phyloP scores from a whole-genome alignment of 371 early-diverging fungal genomes.

The Entomophthora muscae region DNA sequence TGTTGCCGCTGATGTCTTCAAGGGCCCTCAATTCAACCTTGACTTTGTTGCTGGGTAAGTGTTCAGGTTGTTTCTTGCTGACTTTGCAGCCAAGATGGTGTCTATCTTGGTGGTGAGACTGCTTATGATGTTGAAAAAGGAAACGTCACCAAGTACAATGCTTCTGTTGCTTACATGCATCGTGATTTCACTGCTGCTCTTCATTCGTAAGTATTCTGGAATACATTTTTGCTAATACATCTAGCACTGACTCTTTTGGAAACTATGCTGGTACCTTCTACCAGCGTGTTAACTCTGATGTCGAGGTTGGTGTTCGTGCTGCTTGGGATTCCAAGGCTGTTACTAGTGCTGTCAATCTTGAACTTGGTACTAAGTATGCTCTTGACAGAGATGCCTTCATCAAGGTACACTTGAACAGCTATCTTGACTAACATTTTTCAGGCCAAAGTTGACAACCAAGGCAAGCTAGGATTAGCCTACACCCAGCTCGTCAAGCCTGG shows the following conservation, averaged over 20 bases:
- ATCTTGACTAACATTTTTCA: background rate
- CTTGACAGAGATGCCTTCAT: conserved; percentile 78
- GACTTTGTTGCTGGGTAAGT: conserved; percentile 44
- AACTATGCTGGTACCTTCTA: conserved; percentile 81
- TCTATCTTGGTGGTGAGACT: conserved; percentile 80
- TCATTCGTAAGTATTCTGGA: conserved; percentile 55
- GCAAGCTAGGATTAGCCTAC: conserved; percentile 83
- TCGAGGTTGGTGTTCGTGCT: conserved; percentile 89
- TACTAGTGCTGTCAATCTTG: conserved; percentile 50
- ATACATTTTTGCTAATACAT: conserved; percentile 26
- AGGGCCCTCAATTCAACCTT: conserved; percentile 54
- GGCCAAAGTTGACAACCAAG: conserved; percentile 90
- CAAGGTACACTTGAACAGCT: conserved; percentile 29
- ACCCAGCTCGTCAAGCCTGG: conserved; percentile 86
- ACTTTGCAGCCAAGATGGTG: conserved; percentile 48
- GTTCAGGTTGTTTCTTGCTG: background rate
- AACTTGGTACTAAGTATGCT: conserved; percentile 87
- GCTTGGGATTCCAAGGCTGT: conserved; percentile 69
- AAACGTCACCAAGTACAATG: conserved; percentile 68
- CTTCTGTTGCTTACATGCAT: conserved; percentile 67
- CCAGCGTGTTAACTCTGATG: conserved; percentile 78
- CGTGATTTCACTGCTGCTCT: conserved; percentile 75
- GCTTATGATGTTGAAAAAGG: conserved; percentile 78
- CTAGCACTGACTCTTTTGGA: conserved; percentile 26
- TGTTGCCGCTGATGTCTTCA: conserved; percentile 53